phyloP scores from a whole-genome alignment of 2,329 filamentous ascomycete genomes.

The Epichloe gansuensis region DNA sequence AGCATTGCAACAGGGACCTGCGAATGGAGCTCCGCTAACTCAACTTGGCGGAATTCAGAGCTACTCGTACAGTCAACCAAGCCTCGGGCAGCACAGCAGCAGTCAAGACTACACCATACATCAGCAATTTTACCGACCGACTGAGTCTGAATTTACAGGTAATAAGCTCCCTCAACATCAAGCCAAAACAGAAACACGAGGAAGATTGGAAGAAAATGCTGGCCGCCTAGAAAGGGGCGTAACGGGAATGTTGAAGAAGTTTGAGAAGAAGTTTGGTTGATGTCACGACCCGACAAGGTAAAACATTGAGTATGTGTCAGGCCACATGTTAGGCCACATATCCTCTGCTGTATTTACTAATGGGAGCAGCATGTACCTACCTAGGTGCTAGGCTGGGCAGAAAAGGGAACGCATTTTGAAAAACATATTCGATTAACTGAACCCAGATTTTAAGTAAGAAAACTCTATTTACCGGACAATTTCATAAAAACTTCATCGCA shows the following conservation, averaged over 20 bases:
- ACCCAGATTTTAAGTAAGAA: too few species aligned
- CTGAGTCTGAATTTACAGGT: conserved; percentile 41
- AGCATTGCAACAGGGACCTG: conserved; percentile 22
- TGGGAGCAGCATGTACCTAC: not conserved
- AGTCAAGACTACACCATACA: conserved; percentile 46
- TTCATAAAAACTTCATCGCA: too few species aligned
- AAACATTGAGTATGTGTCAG: too few species aligned
- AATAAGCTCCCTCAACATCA: conserved; percentile 24
- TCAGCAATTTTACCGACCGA: conserved; percentile 57
- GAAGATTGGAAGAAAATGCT: conserved; percentile 51
- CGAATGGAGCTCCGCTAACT: conserved; percentile 25
- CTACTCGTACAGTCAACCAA: conserved; percentile 31
- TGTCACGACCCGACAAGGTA: not conserved
- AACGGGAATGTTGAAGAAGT: conserved; percentile 60
- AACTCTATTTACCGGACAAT: too few species aligned
- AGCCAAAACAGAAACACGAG: conserved; percentile 33
- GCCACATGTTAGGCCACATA: not conserved
- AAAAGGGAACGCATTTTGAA: too few species aligned
- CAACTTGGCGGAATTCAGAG: conserved; percentile 45
- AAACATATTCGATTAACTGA: too few species aligned
- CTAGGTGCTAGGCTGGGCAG: too few species aligned
- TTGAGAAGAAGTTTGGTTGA: conserved; percentile 62
- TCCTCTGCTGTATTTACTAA: not conserved
- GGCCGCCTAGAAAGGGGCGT: conserved; percentile 58
- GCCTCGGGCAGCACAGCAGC: conserved; percentile 12